phyloP scores from a whole-genome alignment of 202 grass and related monocot genomes.

The Zizania palustris region DNA sequence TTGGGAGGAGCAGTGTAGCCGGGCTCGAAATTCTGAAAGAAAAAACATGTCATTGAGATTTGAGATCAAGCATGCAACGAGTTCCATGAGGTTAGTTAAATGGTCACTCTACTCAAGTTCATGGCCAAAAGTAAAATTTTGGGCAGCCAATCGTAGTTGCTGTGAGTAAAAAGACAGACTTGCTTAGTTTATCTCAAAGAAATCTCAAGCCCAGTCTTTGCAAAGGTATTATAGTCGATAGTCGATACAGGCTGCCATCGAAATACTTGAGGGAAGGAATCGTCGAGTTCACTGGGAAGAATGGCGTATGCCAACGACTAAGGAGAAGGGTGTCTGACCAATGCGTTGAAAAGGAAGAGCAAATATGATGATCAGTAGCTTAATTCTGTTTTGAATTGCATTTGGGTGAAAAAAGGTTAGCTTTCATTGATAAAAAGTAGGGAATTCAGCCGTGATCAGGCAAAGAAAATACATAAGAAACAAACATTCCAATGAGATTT shows the following conservation, averaged over 20 bases:
- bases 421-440: slow-evolving; percentile 36
- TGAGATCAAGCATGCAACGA: neutral
- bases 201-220: neutral
- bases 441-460: neutral
- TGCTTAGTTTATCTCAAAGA: slow-evolving; percentile 31
- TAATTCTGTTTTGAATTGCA: neutral
- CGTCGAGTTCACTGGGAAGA: no score
- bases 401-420: neutral
- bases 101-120: slow-evolving; percentile 28
- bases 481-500: neutral
- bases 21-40: slow-evolving; percentile 76
- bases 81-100: neutral
- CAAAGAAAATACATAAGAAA: neutral
- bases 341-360: neutral
- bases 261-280: neutral
- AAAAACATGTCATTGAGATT: slow-evolving; percentile 23
- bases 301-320: no score
- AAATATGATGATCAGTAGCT: neutral
- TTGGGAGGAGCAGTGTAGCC: slow-evolving; percentile 71
- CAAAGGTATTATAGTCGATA: slow-evolving; percentile 1
- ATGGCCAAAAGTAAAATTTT: slow-evolving; percentile 35
- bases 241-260: neutral
- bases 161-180: slow-evolving; percentile 23
- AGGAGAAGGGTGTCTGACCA: no score
- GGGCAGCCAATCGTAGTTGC: neutral